These are phyloP conservation scores for Colletotrichum sp. DNA, from an alignment of 2,329 filamentous ascomycete species.

Conservation along the genomic window DNA sequence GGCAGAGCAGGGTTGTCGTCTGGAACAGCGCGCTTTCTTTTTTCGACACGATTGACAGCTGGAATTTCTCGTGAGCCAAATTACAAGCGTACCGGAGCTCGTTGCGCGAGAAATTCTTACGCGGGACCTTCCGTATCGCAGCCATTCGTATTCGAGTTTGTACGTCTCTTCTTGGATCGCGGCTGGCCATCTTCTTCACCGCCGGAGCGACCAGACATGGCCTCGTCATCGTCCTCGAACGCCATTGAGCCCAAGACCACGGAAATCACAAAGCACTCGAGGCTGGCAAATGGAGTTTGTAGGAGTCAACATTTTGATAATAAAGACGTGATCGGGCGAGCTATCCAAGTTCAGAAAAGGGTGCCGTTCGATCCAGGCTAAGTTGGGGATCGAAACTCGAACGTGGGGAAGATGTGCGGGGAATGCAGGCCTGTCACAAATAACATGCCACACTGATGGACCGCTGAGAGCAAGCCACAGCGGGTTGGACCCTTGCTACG, in stretches of 20 bases:
- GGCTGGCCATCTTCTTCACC: not conserved
- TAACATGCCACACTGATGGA: not conserved
- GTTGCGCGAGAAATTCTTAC: not conserved
- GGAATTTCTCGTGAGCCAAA: not conserved
- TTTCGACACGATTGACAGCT: conserved; percentile 46
- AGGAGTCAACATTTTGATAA: not conserved
- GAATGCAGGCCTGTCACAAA: not conserved
- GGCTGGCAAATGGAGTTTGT: not conserved
- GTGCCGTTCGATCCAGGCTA: not conserved
- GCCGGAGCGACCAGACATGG: not conserved
- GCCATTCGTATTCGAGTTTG: not conserved
- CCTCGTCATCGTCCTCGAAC: not conserved
- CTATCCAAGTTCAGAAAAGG: not conserved
- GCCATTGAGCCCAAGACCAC: not conserved
- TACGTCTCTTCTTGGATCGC: not conserved
- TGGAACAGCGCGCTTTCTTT: conserved; percentile 49
- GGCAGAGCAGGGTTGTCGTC: conserved; percentile 46
- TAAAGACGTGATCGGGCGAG: not conserved
- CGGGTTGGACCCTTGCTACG: not conserved
- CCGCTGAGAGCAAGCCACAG: not conserved
- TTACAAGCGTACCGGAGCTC: no score
- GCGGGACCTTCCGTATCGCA: not conserved
- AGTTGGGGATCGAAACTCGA: not conserved
- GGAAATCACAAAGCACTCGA: not conserved
- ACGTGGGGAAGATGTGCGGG: conserved; percentile 8